These are phyloP conservation scores for Solanum rostratum DNA, from an alignment of 257 asterid species.

Conservation along the genomic window DNA sequence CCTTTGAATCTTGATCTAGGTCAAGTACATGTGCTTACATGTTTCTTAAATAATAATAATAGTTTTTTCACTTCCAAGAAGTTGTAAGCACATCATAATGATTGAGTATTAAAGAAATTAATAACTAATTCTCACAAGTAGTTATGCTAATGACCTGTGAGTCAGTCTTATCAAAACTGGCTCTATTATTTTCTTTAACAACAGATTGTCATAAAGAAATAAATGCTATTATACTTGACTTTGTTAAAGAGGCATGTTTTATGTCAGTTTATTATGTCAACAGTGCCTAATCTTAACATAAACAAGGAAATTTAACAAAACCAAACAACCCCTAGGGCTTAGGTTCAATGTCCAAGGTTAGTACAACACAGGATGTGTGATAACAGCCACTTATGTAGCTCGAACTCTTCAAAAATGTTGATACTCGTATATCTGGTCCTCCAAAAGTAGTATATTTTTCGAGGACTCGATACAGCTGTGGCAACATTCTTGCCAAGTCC, in stretches of 20 bases:
- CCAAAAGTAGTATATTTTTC: not conserved
- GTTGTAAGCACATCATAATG: not conserved
- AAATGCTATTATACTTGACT: not conserved
- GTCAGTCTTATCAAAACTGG: not conserved
- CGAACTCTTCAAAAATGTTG: not conserved
- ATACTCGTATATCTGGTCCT: not conserved
- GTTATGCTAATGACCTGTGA: not conserved
- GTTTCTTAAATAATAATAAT: not conserved
- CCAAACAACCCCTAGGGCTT: not conserved
- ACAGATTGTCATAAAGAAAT: not conserved
- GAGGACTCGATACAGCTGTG: not conserved
- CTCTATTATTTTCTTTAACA: not conserved
- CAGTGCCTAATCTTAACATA: not conserved
- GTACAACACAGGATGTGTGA: not conserved
- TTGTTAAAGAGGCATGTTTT: not conserved
- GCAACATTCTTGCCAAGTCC: not conserved
- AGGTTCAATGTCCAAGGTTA: not conserved
- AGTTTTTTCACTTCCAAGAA: not conserved
- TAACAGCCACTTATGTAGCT: not conserved
- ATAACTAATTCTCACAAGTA: not conserved
- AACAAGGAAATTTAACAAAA: not conserved
- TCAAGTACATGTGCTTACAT: not conserved
- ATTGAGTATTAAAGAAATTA: conserved; percentile 2
- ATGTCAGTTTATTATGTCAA: not conserved
- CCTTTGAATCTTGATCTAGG: not conserved